phyloP scores from a whole-genome alignment of 2,329 filamentous ascomycete species.

The Trichophyton simii region DNA sequence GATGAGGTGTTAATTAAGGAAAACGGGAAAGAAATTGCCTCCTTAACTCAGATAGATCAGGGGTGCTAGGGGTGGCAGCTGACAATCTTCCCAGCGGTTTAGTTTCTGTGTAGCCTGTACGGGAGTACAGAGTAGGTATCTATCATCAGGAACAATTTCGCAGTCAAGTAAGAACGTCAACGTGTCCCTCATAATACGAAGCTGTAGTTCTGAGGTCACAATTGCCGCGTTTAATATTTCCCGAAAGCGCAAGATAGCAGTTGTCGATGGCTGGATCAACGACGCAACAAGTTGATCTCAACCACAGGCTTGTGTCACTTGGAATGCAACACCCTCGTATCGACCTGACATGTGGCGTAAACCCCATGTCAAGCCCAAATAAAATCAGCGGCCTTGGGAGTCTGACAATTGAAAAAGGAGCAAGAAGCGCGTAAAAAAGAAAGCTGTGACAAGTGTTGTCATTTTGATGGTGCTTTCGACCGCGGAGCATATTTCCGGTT shows the following conservation, averaged over 20 bases:
- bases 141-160: background rate
- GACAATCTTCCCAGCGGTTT: background rate
- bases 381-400: background rate
- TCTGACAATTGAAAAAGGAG: background rate
- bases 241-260: background rate
- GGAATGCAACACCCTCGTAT: background rate
- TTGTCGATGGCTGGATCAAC: background rate
- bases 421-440: background rate
- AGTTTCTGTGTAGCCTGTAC: too few species aligned
- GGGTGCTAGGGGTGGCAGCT: background rate
- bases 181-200: background rate
- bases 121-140: too few species aligned
- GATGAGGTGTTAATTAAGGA: too few species aligned
- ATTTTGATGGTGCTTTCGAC: background rate
- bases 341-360: background rate
- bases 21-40: too few species aligned
- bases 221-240: background rate
- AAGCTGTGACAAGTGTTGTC: background rate
- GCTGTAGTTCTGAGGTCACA: background rate
- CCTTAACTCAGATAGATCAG: too few species aligned
- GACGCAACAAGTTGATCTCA: background rate
- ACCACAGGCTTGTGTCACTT: background rate
- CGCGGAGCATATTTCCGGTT: slow-evolving; percentile 3
- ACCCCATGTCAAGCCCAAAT: background rate
- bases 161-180: background rate